phyloP scores from a whole-genome alignment of 305 asterid genomes.

The Fraxinus baroniana region DNA sequence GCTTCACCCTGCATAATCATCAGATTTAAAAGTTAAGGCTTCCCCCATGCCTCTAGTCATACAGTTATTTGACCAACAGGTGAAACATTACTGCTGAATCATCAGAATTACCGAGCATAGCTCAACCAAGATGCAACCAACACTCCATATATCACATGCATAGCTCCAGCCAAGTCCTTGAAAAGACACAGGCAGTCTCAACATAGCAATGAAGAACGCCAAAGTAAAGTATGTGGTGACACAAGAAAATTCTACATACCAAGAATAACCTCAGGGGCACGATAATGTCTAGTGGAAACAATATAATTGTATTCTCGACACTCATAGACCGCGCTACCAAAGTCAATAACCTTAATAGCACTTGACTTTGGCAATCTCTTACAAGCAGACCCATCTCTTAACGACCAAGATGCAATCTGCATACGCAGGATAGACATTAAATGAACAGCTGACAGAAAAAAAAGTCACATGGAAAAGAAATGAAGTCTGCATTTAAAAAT shows the following conservation, averaged over 20 bases:
- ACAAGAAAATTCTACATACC: slow-evolving; percentile 33
- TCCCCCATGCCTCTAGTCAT: slow-evolving; percentile 4
- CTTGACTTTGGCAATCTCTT: slow-evolving; percentile 81
- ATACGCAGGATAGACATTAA: slow-evolving; percentile 24
- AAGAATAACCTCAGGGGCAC: slow-evolving; percentile 90
- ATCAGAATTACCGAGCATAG: slow-evolving; percentile 45
- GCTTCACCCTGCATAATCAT: slow-evolving; percentile 48
- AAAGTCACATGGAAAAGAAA: background rate
- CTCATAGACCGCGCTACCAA: slow-evolving; percentile 83
- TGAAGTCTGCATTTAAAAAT: background rate
- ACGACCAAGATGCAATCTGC: slow-evolving; percentile 68
- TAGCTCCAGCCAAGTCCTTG: slow-evolving; percentile 84
- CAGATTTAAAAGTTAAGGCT: slow-evolving; percentile 8
- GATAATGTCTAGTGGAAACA: slow-evolving; percentile 82
- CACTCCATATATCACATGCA: slow-evolving; percentile 75
- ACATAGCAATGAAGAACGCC: background rate
- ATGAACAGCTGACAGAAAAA: background rate
- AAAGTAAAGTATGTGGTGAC: background rate
- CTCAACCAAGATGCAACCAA: slow-evolving; percentile 56
- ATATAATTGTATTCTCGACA: slow-evolving; percentile 60
- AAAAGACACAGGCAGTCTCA: background rate
- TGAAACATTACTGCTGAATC: slow-evolving; percentile 16
- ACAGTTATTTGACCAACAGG: slow-evolving; percentile 7
- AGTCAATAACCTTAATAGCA: slow-evolving; percentile 87
- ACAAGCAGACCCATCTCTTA: slow-evolving; percentile 57